Percentiles rank a stretch among this genome's conserved stretches.
These are phyloP conservation scores for Yamadazyma sp. DNA, from an alignment of 1,139 yeast species.

Conservation along the genomic window DNA sequence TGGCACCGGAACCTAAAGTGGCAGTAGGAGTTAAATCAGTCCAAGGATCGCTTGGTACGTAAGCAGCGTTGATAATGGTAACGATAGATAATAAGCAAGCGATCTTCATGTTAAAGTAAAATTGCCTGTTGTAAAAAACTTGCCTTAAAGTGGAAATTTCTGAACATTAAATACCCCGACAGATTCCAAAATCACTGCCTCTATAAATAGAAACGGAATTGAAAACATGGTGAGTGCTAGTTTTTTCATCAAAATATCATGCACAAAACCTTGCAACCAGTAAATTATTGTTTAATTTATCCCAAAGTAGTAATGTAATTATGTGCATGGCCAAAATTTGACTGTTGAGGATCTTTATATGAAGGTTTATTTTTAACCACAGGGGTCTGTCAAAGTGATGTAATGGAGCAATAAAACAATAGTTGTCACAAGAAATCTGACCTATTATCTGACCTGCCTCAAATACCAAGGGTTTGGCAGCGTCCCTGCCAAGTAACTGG, in stretches of 20 bases:
- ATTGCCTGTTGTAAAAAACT: conserved; percentile 3
- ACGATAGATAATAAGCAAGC: conserved; percentile 10
- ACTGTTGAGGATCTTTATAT: neutral
- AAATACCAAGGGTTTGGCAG: too few relatives aligned
- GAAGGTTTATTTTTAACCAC: conserved; percentile 1
- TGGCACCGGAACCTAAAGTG: conserved; percentile 25
- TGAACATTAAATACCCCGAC: conserved; percentile 5
- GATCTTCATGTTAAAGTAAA: conserved; percentile 11
- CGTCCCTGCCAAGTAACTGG: too few relatives aligned
- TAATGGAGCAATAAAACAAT: neutral
- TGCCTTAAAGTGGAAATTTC: conserved; percentile 10
- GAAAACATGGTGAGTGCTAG: neutral
- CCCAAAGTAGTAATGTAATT: conserved; percentile 14
- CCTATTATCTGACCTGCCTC: too few relatives aligned
- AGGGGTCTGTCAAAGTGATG: neutral
- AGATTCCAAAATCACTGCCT: neutral
- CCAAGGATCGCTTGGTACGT: conserved; percentile 23
- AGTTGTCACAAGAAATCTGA: too few relatives aligned
- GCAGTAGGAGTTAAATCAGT: conserved; percentile 33
- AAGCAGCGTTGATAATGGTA: conserved; percentile 20
- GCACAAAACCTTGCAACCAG: conserved; percentile 8
- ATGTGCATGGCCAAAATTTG: conserved; percentile 9
- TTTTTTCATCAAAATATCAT: neutral
- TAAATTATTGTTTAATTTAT: conserved; percentile 2
- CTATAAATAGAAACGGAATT: conserved; percentile 4